These are phyloP conservation scores for Aphanomyces euteiches DNA, from an alignment of 352 stramenopile genomes.

Conservation along the genomic window DNA sequence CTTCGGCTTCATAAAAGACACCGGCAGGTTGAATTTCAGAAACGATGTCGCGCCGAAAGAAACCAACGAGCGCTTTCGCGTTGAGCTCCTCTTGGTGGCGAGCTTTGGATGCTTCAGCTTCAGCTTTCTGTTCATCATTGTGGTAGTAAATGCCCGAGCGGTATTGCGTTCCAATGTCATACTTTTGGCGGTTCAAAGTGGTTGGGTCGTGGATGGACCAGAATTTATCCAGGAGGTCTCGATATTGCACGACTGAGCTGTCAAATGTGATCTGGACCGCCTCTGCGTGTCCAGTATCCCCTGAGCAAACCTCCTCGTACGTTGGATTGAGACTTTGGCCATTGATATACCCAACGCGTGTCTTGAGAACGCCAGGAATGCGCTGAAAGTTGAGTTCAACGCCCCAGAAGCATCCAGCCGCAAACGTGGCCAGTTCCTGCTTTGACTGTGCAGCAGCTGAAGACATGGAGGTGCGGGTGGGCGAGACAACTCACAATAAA, in stretches of 20 bases:
- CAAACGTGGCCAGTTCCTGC: conserved; percentile 88
- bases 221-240: conserved; percentile 66
- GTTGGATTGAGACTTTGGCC: conserved; percentile 82
- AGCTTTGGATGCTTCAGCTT: neutral
- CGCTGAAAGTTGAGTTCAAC: conserved; percentile 95
- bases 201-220: conserved; percentile 92
- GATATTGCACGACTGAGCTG: conserved; percentile 74
- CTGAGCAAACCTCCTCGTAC: conserved; percentile 94
- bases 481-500: too few relatives aligned
- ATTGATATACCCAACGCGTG: conserved; percentile 84
- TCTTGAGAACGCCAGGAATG: conserved; percentile 88
- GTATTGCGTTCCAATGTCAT: conserved; percentile 92
- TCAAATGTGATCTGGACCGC: conserved; percentile 93
- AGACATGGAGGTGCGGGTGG: too few relatives aligned
- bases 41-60: conserved; percentile 75
- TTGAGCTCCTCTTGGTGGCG: too few relatives aligned
- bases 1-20: conserved; percentile 91
- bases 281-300: conserved; percentile 92
- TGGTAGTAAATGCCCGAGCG: conserved; percentile 94
- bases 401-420: conserved; percentile 96
- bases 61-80: neutral
- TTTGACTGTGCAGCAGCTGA: neutral
- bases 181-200: conserved; percentile 83
- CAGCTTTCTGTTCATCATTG: conserved; percentile 76
- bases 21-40: conserved; percentile 86